Percentiles rank a stretch among this genome's conserved stretches.
Evolutionary conservation across 805 yeast species (phyloP).

Genomic region (Scheffersomyces lignosus): DNA sequence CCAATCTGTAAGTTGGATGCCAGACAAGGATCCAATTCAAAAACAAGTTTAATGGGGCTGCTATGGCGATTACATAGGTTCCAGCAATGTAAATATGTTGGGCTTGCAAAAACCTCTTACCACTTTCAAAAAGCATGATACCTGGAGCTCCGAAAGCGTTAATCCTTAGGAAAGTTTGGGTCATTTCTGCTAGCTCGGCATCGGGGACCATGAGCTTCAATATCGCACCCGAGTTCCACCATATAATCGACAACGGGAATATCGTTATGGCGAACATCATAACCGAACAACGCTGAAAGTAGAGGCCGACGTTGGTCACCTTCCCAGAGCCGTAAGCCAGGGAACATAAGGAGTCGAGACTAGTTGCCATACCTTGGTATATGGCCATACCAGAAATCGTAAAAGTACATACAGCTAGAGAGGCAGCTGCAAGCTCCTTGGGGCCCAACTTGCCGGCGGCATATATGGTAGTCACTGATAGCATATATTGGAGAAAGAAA

Average conservation of each 20-base stretch:
- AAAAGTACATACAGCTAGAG: conserved; percentile 25
- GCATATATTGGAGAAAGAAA: conserved; percentile 22
- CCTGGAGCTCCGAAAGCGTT: conserved; percentile 77
- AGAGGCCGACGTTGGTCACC: conserved; percentile 21
- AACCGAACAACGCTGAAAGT: conserved; percentile 27
- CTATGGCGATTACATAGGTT: conserved; percentile 61
- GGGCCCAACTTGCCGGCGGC: conserved; percentile 26
- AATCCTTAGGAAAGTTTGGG: conserved; percentile 59
- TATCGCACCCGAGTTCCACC: conserved; percentile 61
- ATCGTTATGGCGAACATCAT: conserved; percentile 21
- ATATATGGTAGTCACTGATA: conserved; percentile 22
- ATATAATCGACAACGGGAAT: conserved; percentile 21
- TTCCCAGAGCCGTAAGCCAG: conserved; percentile 27
- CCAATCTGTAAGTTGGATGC: conserved; percentile 66
- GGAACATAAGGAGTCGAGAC: conserved; percentile 26
- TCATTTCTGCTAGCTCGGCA: conserved; percentile 49
- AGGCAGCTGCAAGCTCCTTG: conserved; percentile 26
- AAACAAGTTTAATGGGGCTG: conserved; percentile 70
- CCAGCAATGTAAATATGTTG: conserved; percentile 87
- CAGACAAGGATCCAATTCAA: conserved; percentile 75
- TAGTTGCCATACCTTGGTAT: conserved; percentile 32
- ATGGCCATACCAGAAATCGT: conserved; percentile 25
- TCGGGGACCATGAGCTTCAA: conserved; percentile 52
- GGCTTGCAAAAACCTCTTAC: conserved; percentile 80
- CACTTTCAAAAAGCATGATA: conserved; percentile 68